A percentile compares a stretch with the other conserved stretches of the same genome.
Evolutionary conservation across 1,139 yeast genomes (phyloP).

Genomic region (Maudiozyma humilis): DNA sequence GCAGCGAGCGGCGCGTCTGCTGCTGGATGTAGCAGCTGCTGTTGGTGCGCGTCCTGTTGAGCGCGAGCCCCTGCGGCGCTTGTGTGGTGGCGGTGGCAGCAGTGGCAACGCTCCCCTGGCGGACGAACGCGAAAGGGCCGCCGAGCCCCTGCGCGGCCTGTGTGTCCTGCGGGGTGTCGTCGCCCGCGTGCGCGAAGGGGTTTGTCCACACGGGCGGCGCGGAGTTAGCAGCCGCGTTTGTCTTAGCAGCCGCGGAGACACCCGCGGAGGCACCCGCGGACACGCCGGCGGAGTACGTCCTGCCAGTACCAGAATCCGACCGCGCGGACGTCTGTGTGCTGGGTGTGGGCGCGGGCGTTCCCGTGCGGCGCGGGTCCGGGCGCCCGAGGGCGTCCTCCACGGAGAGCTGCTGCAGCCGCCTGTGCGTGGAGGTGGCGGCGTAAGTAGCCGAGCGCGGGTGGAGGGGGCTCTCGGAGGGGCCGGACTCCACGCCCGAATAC

Average conservation of each 20-base stretch:
- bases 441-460: not conserved
- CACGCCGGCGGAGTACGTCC: not conserved
- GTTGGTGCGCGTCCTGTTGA: slow-evolving; percentile 9
- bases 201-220: not conserved
- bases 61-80: not conserved
- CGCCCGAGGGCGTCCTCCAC: not conserved
- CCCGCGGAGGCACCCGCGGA: not conserved
- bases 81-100: not conserved
- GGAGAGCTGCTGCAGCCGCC: not conserved
- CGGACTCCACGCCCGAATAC: too few relatives aligned
- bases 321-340: not conserved
- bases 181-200: not conserved
- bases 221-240: too few relatives aligned
- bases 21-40: slow-evolving; percentile 9
- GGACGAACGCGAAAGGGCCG: not conserved
- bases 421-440: not conserved
- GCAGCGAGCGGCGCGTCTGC: slow-evolving; percentile 5
- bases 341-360: not conserved
- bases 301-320: not conserved
- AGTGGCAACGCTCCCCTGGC: not conserved
- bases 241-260: not conserved
- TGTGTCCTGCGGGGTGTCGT: not conserved
- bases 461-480: too few relatives aligned
- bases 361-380: not conserved
- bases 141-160: not conserved